phyloP scores from a whole-genome alignment of 768 basidiomycete genomes.

The Pilatotrama ljubarskyi region DNA sequence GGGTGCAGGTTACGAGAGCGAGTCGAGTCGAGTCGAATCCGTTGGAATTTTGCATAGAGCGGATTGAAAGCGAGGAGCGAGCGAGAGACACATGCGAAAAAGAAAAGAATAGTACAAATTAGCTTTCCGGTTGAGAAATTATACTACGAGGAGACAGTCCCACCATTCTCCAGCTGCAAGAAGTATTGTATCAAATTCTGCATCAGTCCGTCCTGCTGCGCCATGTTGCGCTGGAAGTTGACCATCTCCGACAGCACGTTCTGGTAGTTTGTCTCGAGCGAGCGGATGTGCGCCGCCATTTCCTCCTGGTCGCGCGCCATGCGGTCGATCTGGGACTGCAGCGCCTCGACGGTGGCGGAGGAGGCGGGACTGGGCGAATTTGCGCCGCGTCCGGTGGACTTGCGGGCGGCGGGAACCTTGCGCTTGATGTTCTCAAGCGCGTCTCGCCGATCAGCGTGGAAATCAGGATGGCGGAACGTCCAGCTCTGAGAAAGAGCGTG shows the following conservation, averaged over 20 bases:
- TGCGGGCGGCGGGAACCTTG: conserved; percentile 47
- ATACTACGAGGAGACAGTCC: conserved; percentile 33
- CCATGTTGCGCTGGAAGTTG: conserved; percentile 70
- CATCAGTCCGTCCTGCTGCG: conserved; percentile 83
- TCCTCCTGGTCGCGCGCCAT: conserved; percentile 51
- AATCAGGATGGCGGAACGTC: conserved; percentile 56
- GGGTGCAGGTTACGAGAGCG: background rate
- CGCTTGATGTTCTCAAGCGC: conserved; percentile 68
- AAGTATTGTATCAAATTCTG: conserved; percentile 82
- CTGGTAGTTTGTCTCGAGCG: conserved; percentile 64
- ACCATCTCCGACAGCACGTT: conserved; percentile 72
- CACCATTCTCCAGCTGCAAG: conserved; percentile 65
- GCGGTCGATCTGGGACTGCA: conserved; percentile 52
- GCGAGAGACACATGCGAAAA: conserved; percentile 2
- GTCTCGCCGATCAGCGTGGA: conserved; percentile 51
- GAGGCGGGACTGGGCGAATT: conserved; percentile 28
- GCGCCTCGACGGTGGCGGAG: conserved; percentile 31
- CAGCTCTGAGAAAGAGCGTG: conserved; percentile 35
- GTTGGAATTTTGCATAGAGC: too few species aligned
- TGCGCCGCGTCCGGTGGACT: conserved; percentile 28
- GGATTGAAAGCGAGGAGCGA: conserved; percentile 8
- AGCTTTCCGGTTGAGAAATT: conserved; percentile 38
- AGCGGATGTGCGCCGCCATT: conserved; percentile 52
- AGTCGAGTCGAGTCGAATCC: too few species aligned
- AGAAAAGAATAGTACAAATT: conserved; percentile 30